These are phyloP conservation scores for Citrullus colocynthis DNA, from an alignment of 306 rosid genomes.

Conservation along the genomic window DNA sequence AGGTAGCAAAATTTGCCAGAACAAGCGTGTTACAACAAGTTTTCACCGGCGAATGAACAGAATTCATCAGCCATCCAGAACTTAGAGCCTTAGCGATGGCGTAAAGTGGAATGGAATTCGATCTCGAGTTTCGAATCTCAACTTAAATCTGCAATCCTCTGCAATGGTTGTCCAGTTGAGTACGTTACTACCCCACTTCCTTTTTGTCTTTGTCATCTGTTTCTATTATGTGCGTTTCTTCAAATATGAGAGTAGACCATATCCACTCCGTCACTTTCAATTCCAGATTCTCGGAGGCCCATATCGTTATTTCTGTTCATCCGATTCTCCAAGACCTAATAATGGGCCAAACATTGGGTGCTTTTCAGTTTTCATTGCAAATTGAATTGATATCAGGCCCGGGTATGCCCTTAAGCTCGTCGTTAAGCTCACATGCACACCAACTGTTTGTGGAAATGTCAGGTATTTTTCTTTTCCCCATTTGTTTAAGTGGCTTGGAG, in stretches of 20 bases:
- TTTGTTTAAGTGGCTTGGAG: not conserved
- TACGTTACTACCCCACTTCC: not conserved
- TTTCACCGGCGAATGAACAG: not conserved
- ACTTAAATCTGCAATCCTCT: not conserved
- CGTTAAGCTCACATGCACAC: not conserved
- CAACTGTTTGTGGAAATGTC: conserved; percentile 1
- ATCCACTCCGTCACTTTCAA: not conserved
- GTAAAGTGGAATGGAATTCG: not conserved
- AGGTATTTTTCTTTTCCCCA: not conserved
- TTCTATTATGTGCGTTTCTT: not conserved
- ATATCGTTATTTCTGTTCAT: not conserved
- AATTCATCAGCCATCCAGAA: not conserved
- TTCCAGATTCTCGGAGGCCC: not conserved
- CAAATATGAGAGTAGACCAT: not conserved
- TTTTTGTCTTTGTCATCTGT: not conserved
- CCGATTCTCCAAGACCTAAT: not conserved
- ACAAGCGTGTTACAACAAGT: not conserved
- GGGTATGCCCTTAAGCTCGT: not conserved
- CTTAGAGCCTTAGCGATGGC: not conserved
- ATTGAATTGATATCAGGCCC: not conserved
- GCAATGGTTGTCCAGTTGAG: not conserved
- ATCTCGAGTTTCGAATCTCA: not conserved
- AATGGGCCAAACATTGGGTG: not conserved
- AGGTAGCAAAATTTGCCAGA: not conserved
- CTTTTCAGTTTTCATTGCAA: not conserved